These are phyloP conservation scores for Clonostachys sp. DNA, from an alignment of 2,329 filamentous ascomycete genomes.

Conservation along the genomic window DNA sequence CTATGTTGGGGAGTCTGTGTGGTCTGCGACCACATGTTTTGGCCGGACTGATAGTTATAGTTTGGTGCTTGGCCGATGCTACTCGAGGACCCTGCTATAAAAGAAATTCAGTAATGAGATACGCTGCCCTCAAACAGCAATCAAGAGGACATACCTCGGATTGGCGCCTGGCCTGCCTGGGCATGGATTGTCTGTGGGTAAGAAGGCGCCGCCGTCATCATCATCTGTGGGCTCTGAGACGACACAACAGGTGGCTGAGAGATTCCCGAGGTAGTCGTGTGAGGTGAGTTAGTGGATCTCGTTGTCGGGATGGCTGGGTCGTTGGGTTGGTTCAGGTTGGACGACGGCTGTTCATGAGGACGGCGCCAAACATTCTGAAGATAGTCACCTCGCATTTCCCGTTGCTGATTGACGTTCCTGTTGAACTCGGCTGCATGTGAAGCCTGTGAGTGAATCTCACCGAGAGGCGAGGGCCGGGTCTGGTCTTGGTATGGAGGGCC, in stretches of 20 bases:
- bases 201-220: constrained; percentile 57
- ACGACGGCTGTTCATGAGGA: constrained; percentile 70
- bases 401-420: constrained; percentile 75
- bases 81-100: constrained; percentile 44
- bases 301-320: constrained; percentile 39
- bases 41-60: constrained; percentile 56
- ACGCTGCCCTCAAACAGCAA: constrained; percentile 46
- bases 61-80: constrained; percentile 48
- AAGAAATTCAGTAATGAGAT: constrained; percentile 62
- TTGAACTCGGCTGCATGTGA: constrained; percentile 89
- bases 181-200: constrained; percentile 71
- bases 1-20: constrained; percentile 59
- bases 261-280: constrained; percentile 47
- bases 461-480: constrained; percentile 68
- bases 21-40: constrained; percentile 61
- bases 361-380: constrained; percentile 78
- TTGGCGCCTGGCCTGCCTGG: constrained; percentile 65
- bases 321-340: constrained; percentile 40
- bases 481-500: constrained; percentile 86
- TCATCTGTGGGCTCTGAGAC: constrained; percentile 61
- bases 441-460: constrained; percentile 81
- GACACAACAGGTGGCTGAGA: constrained; percentile 54
- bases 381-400: constrained; percentile 74
- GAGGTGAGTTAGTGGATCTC: constrained; percentile 53
- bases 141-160: constrained; percentile 59